These are phyloP conservation scores for Posidonia oceanica DNA, from an alignment of 116 monocot genomes.

Conservation along the genomic window DNA sequence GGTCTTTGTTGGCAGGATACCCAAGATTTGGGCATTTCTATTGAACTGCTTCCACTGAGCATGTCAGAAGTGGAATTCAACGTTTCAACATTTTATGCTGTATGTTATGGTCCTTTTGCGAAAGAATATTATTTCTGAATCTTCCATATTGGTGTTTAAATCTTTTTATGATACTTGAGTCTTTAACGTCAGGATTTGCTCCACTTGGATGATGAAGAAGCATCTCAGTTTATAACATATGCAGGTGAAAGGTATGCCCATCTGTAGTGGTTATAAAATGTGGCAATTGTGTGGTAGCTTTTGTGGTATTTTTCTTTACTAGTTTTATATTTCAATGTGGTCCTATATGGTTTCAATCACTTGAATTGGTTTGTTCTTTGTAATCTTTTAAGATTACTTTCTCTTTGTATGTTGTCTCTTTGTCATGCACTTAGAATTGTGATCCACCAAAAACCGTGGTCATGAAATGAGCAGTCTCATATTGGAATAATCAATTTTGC, in stretches of 20 bases:
- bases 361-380: too few relatives aligned
- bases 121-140: not conserved
- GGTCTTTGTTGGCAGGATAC: slow-evolving; percentile 41
- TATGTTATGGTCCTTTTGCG: slow-evolving; percentile 15
- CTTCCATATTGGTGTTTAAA: not conserved
- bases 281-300: too few relatives aligned
- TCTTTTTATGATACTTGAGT: not conserved
- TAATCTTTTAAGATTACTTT: too few relatives aligned
- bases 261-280: not conserved
- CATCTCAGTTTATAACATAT: slow-evolving; percentile 50
- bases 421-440: too few relatives aligned
- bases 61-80: slow-evolving; percentile 55
- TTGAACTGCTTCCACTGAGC: slow-evolving; percentile 90
- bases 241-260: slow-evolving; percentile 25
- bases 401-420: too few relatives aligned
- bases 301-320: not conserved
- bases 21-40: slow-evolving; percentile 78
- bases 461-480: too few relatives aligned
- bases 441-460: too few relatives aligned
- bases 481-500: too few relatives aligned
- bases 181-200: slow-evolving; percentile 43
- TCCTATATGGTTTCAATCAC: too few relatives aligned
- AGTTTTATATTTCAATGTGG: too few relatives aligned
- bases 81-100: slow-evolving; percentile 70
- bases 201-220: slow-evolving; percentile 54